Percentiles rank a stretch among this genome's conserved stretches.
These are phyloP conservation scores for Suillus occidentalis DNA, from an alignment of 768 basidiomycete genomes.

Conservation along the genomic window DNA sequence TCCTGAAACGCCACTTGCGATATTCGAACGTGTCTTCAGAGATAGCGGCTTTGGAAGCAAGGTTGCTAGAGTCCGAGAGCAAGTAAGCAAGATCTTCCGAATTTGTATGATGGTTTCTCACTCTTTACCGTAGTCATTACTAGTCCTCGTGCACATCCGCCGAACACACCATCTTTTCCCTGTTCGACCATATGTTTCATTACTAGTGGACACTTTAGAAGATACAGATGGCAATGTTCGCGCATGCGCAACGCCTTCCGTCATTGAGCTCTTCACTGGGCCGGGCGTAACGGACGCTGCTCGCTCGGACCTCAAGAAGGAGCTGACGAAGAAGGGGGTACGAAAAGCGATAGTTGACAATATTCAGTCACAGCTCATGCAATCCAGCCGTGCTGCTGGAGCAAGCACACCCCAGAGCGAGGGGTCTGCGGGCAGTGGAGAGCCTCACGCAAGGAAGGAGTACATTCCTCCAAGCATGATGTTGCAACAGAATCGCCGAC, in stretches of 20 bases:
- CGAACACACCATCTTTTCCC: conserved; percentile 72
- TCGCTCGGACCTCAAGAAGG: conserved; percentile 90
- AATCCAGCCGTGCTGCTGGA: conserved; percentile 37
- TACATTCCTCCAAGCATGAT: conserved; percentile 78
- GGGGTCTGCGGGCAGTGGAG: conserved; percentile 59
- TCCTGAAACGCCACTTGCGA: conserved; percentile 62
- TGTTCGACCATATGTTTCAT: conserved; percentile 74
- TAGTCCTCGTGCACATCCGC: conserved; percentile 72
- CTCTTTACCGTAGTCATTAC: conserved; percentile 45
- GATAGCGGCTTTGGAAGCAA: conserved; percentile 79
- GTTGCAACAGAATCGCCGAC: conserved; percentile 52
- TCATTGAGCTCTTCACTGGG: conserved; percentile 85
- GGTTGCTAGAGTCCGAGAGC: conserved; percentile 84
- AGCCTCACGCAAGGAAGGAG: conserved; percentile 41
- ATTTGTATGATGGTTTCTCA: conserved; percentile 3
- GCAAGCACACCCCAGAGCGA: conserved; percentile 51
- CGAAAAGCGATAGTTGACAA: conserved; percentile 85
- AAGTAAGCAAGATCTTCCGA: conserved; percentile 49
- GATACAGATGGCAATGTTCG: conserved; percentile 91
- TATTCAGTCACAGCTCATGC: conserved; percentile 67
- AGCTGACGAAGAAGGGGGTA: conserved; percentile 81
- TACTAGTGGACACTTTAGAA: conserved; percentile 83
- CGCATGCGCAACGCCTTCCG: conserved; percentile 76
- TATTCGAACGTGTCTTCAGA: conserved; percentile 70
- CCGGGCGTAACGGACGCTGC: conserved; percentile 82